Conservation (phyloP, 2,329 filamentous ascomycete genomes). For the Canariomyces notabilis region DNA sequence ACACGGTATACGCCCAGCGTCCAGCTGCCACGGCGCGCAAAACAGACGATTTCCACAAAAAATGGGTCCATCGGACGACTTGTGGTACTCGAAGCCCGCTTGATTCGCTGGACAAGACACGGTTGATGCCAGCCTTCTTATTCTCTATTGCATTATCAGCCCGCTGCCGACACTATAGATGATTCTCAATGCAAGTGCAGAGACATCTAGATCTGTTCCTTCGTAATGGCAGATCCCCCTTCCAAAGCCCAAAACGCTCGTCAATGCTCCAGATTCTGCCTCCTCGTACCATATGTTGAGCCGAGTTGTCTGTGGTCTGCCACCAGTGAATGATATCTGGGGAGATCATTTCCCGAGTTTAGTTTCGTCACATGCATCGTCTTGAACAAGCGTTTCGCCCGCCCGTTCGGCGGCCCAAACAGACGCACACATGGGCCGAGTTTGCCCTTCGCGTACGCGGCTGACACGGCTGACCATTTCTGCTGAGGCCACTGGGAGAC, state of each 20-base stretch:
- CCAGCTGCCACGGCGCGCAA: slow-evolving; percentile 11
- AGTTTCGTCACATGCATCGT: not conserved
- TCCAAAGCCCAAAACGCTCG: slow-evolving; percentile 4
- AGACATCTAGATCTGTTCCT: not conserved
- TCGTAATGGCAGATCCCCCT: slow-evolving; percentile 10
- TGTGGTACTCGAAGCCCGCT: too few species aligned
- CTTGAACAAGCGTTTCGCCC: not conserved
- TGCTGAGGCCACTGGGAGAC: too few species aligned
- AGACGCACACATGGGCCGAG: not conserved
- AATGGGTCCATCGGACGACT: too few species aligned
- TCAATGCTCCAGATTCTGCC: not conserved
- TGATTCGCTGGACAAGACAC: too few species aligned
- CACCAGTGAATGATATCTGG: not conserved
- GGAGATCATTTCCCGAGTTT: too few species aligned
- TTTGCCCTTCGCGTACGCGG: too few species aligned
- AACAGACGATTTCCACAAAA: too few species aligned
- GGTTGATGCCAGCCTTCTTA: slow-evolving; percentile 3
- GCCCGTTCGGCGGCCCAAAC: not conserved
- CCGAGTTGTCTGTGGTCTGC: not conserved
- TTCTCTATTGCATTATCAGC: not conserved
- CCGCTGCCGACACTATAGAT: not conserved
- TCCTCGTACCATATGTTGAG: not conserved
- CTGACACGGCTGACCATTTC: too few species aligned
- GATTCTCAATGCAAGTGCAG: not conserved
- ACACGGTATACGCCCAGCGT: slow-evolving; percentile 8